Conservation (phyloP, 1,284 basidiomycete genomes). For the Fomitopsis schrenkii region DNA sequence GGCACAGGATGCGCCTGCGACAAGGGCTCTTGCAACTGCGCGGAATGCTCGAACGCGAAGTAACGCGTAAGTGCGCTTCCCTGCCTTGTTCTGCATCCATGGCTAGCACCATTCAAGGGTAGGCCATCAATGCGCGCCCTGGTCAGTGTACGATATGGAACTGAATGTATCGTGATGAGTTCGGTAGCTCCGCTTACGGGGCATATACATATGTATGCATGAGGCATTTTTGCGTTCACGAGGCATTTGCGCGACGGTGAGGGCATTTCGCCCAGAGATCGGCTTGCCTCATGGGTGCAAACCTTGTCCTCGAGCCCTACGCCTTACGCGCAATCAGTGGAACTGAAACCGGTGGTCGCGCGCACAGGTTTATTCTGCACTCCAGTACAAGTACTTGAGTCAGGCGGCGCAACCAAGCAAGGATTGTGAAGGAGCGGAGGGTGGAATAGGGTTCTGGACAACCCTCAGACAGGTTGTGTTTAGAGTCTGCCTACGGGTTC, state of each 20-base stretch:
- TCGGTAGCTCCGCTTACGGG: not conserved
- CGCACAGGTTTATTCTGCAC: no score
- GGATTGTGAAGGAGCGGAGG: no score
- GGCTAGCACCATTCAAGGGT: not conserved
- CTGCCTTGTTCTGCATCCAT: not conserved
- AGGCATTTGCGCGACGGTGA: not conserved
- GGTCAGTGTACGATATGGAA: not conserved
- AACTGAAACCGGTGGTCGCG: no score
- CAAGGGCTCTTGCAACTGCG: constrained; percentile 24
- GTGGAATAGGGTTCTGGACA: no score
- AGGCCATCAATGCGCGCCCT: not conserved
- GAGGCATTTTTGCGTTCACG: not conserved
- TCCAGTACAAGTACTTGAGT: no score
- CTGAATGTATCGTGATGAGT: not conserved
- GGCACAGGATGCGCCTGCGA: constrained; percentile 23
- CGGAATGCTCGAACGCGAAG: constrained; percentile 20
- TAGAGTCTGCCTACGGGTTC: no score
- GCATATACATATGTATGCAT: not conserved
- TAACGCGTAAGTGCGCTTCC: not conserved
- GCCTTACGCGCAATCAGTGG: no score
- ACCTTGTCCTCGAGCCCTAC: no score
- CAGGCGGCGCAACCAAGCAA: no score
- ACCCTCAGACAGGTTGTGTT: no score
- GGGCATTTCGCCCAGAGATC: not conserved
- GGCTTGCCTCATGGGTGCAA: not conserved